Percentiles rank a stretch among this genome's conserved stretches.
These are phyloP conservation scores for Zychaea mexicana DNA, from an alignment of 371 early-diverging fungal genomes.

Conservation along the genomic window DNA sequence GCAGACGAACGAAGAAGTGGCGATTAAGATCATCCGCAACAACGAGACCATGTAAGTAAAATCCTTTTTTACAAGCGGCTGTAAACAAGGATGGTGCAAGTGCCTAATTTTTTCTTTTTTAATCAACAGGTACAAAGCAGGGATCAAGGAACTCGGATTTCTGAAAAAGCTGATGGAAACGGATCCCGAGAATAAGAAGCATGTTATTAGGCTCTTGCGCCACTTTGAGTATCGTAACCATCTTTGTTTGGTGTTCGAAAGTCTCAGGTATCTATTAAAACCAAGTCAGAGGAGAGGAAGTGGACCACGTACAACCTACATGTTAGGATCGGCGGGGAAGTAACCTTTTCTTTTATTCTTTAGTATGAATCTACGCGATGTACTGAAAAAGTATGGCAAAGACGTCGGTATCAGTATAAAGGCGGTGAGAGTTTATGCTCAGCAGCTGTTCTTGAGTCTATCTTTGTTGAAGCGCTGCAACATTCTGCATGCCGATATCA, in stretches of 20 bases:
- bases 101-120: neutral
- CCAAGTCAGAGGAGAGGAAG: too few species aligned
- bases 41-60: conserved; percentile 87
- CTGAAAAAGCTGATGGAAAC: conserved; percentile 79
- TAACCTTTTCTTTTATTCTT: neutral
- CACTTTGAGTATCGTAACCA: conserved; percentile 92
- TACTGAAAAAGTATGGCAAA: conserved; percentile 92
- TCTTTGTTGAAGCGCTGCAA: conserved; percentile 80
- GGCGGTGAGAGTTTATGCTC: conserved; percentile 90
- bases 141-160: conserved; percentile 88
- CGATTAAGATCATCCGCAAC: conserved; percentile 94
- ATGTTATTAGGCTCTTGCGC: conserved; percentile 79
- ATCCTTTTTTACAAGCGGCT: neutral
- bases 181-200: conserved; percentile 88
- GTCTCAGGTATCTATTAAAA: conserved; percentile 55
- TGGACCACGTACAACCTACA: neutral
- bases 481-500: conserved; percentile 97
- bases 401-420: conserved; percentile 90
- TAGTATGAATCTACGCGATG: conserved; percentile 91
- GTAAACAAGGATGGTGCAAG: neutral
- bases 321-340: neutral
- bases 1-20: conserved; percentile 78
- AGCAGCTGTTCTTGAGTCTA: conserved; percentile 88
- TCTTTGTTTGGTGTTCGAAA: conserved; percentile 94
- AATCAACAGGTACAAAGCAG: conserved; percentile 78